Conservation (phyloP, 2,329 filamentous ascomycete species). For the Ophiostoma sp. region DNA sequence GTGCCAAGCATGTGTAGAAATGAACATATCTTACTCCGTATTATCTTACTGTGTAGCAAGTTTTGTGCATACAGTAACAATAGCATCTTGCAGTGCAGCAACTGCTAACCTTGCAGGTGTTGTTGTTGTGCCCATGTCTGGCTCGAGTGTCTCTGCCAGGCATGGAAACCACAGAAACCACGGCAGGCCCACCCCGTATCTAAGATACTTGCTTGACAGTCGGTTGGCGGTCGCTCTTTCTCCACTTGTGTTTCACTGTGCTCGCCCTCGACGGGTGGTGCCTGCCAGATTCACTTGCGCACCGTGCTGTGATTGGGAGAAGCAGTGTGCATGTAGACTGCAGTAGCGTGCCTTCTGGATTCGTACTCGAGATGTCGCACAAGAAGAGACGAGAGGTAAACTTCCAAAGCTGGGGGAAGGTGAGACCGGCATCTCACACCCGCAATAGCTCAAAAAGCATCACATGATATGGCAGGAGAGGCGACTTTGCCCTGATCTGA, state of each 20-base stretch:
- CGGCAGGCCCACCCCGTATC: constrained; percentile 17
- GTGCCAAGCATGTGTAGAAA: too few species aligned
- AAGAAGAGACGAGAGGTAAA: neutral
- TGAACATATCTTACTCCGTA: too few species aligned
- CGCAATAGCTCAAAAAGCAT: neutral
- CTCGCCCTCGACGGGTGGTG: neutral
- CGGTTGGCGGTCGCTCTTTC: constrained; percentile 5
- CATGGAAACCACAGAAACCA: constrained; percentile 26
- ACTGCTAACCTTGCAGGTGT: constrained; percentile 10
- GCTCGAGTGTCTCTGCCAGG: constrained; percentile 12
- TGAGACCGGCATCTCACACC: neutral
- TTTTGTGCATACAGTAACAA: neutral
- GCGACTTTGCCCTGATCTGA: neutral
- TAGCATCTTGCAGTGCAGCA: neutral
- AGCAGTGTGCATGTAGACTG: neutral
- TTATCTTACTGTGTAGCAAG: neutral
- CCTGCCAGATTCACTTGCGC: constrained; percentile 4
- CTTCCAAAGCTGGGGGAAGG: neutral
- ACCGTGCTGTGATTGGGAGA: constrained; percentile 6
- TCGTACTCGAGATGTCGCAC: neutral
- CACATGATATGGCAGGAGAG: neutral
- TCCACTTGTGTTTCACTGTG: constrained; percentile 5
- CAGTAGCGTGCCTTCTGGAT: neutral
- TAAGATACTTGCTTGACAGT: neutral
- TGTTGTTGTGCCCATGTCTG: constrained; percentile 18